Conservation (phyloP, 768 basidiomycete genomes). For the Serpula lacrymans region DNA sequence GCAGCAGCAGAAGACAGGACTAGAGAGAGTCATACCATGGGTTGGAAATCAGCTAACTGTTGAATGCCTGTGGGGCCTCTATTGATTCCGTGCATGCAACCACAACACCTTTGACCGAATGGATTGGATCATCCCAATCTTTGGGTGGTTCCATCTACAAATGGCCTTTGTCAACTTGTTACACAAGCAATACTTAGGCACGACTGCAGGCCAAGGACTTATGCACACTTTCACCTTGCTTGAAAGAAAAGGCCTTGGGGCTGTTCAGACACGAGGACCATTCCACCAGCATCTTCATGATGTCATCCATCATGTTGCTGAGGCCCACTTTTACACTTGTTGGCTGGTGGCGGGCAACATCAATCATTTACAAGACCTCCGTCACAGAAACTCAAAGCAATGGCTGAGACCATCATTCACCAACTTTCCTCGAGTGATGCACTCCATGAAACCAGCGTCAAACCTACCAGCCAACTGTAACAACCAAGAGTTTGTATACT, state of each 20-base stretch:
- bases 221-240: constrained; percentile 29
- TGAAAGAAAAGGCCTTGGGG: constrained; percentile 20
- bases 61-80: constrained; percentile 32
- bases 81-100: constrained; percentile 32
- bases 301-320: constrained; percentile 4
- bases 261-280: constrained; percentile 18
- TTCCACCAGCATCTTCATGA: constrained; percentile 26
- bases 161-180: constrained; percentile 40
- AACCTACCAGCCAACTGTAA: no score
- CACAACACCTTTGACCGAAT: constrained; percentile 35
- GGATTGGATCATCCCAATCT: constrained; percentile 28
- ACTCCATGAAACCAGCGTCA: no score
- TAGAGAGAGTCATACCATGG: constrained; percentile 27
- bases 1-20: constrained; percentile 17
- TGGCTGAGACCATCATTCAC: constrained; percentile 25
- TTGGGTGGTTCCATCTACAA: constrained; percentile 40
- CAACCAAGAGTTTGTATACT: no score
- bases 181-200: constrained; percentile 40
- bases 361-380: constrained; percentile 4
- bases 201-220: constrained; percentile 14
- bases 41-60: constrained; percentile 38
- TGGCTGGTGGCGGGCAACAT: constrained; percentile 4
- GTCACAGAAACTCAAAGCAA: neutral
- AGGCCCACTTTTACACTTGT: constrained; percentile 5
- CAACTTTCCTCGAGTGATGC: constrained; percentile 30